Percentiles rank a stretch among this genome's conserved stretches.
These are phyloP conservation scores for Kernera saxatilis DNA, from an alignment of 345 rosid species.

Conservation along the genomic window DNA sequence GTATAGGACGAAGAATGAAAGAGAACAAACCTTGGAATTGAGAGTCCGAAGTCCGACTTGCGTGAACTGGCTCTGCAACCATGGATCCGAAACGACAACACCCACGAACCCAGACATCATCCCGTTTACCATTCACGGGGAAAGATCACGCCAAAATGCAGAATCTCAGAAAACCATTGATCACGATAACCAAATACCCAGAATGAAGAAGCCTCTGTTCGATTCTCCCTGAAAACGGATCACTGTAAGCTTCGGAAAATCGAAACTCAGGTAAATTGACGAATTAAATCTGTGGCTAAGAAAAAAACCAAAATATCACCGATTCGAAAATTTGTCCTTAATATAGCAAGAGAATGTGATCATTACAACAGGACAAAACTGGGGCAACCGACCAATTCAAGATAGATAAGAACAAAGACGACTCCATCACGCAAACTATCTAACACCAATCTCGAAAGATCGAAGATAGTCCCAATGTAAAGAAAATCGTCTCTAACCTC, in stretches of 20 bases:
- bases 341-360: background rate
- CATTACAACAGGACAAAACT: conserved; percentile 16
- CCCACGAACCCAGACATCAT: conserved; percentile 72
- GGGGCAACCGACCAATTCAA: conserved; percentile 2
- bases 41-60: conserved; percentile 92
- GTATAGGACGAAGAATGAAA: background rate
- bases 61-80: conserved; percentile 81
- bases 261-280: background rate
- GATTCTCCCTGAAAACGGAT: background rate
- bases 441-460: background rate
- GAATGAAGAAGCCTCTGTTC: background rate
- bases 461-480: background rate
- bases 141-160: conserved; percentile 9
- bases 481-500: conserved; percentile 3
- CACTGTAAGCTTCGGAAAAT: background rate
- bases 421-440: conserved; percentile 8
- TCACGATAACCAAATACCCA: background rate
- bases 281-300: conserved; percentile 1
- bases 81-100: conserved; percentile 73
- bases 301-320: background rate
- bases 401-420: conserved; percentile 3
- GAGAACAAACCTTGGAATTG: conserved; percentile 49
- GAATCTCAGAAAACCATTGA: background rate
- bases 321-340: background rate
- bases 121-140: conserved; percentile 1